These are phyloP conservation scores for Nannizziopsis barbatae DNA, from an alignment of 2,329 filamentous ascomycete species.

Conservation along the genomic window DNA sequence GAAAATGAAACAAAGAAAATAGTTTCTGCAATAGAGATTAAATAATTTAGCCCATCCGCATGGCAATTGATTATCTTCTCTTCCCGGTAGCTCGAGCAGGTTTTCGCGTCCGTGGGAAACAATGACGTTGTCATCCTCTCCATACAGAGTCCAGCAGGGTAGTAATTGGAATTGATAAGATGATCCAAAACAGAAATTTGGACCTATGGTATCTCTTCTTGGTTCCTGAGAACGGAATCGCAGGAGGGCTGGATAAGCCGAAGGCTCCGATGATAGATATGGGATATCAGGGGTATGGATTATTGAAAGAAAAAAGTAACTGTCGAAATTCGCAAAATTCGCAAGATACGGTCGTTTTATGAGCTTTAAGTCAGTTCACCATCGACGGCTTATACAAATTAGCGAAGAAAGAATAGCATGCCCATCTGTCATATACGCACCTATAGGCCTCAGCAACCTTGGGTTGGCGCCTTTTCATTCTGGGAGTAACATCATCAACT, in stretches of 20 bases:
- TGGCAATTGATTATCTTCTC: constrained; percentile 9
- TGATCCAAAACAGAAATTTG: constrained; percentile 11
- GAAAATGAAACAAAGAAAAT: constrained; percentile 6
- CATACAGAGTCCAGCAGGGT: neutral
- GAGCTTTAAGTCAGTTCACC: constrained; percentile 22
- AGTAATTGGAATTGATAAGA: neutral
- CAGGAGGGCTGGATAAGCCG: constrained; percentile 1
- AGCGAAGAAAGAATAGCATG: constrained; percentile 8
- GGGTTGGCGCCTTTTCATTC: constrained; percentile 30
- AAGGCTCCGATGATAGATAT: neutral
- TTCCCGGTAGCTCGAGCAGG: neutral
- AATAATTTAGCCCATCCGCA: constrained; percentile 3
- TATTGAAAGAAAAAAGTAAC: constrained; percentile 12
- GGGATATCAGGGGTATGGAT: constrained; percentile 15
- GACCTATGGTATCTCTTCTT: constrained; percentile 1
- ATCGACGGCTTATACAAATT: constrained; percentile 27
- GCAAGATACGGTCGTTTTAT: neutral
- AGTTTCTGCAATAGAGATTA: neutral
- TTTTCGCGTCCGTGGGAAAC: neutral
- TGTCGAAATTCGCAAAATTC: neutral
- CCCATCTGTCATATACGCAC: constrained; percentile 16
- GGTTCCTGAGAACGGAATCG: neutral
- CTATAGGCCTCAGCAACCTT: constrained; percentile 33
- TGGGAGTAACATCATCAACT: constrained; percentile 25
- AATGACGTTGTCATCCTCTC: neutral